Percentiles rank a stretch among this genome's conserved stretches.
Evolutionary conservation across 2,329 filamentous ascomycete genomes (phyloP).

Genomic region (Diaporthe citri): DNA sequence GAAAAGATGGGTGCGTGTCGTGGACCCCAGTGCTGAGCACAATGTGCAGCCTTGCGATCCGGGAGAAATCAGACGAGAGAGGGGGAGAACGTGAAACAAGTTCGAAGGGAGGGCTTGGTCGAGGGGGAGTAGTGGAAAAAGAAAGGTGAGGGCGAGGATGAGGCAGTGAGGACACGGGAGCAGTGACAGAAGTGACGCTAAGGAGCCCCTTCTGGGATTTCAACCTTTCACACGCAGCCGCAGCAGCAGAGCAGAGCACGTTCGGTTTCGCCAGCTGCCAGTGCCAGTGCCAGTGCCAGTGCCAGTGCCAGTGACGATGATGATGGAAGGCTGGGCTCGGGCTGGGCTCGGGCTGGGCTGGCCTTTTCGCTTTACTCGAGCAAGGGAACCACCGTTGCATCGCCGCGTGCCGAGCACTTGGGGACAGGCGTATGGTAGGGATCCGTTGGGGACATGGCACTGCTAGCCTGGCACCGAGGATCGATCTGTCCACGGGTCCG

Average conservation of each 20-base stretch:
- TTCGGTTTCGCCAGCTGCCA: neutral
- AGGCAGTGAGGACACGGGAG: conserved; percentile 16
- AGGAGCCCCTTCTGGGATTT: conserved; percentile 1
- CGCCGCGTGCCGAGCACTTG: conserved; percentile 14
- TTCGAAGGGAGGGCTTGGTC: neutral
- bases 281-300: neutral
- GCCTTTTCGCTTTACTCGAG: neutral
- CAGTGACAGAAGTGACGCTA: conserved; percentile 18
- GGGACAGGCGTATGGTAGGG: conserved; percentile 10
- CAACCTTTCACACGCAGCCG: neutral
- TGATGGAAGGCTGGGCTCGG: conserved; percentile 6
- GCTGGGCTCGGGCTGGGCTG: conserved; percentile 26
- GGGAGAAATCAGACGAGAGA: conserved; percentile 9
- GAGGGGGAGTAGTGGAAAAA: neutral
- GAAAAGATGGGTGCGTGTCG: neutral
- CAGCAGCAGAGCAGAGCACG: neutral
- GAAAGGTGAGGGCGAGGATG: conserved; percentile 16
- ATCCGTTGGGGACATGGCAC: conserved; percentile 9
- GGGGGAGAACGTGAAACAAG: conserved; percentile 6
- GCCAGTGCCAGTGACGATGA: neutral
- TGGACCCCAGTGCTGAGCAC: neutral
- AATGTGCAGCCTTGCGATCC: neutral
- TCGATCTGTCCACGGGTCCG: conserved; percentile 14
- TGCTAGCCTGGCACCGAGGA: conserved; percentile 12
- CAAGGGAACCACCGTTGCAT: conserved; percentile 14